Evolutionary conservation across 257 asterid genomes (phyloP), one percentile per base, ranked within the genome.

Genomic region (Buddleja alternifolia): DNA sequence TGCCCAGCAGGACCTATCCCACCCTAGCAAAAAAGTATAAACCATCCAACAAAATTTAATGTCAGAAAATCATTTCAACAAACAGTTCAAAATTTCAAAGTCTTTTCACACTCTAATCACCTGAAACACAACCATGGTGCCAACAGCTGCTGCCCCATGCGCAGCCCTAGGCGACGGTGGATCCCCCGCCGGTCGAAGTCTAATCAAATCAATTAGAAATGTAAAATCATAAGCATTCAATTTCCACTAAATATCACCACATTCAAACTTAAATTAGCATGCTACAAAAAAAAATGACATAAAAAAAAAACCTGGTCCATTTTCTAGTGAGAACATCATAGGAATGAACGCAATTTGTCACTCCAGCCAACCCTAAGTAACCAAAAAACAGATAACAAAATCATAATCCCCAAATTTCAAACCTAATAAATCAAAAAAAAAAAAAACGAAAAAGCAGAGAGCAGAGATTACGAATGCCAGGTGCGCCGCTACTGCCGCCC

Each of bases 121-220:
- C 99, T 94, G 99, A 85, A 94, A 89, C 66, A 83, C 99, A 68
- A 94, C 97, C 99, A 94, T 94, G 67, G 96, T 91, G 70, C 99
- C 99, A 62, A 94, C 99, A 15, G 97, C 92, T 12, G 97, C 95
- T 32, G 99, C 99, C 0, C 90, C 90, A 46, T 94, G 99, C 0
- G 97, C 99, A 57, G 99, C 99, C 78, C 99, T 86, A 3, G 97
- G 99, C 9, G 99, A 89, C n/a, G 99, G 99, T 4, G 99, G 99
- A 42, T 94, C 97, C 1, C 99, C 97, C 3, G 97, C 96, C 8
- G 99, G 99, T 21, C 83, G 89, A 48, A 94, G 83, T 75, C 99
- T 94, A 75, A 61, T 69, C 48, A 71, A 69, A 78, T 67, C 50
- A 59, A 62, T 42, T 8, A 46, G 62, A 4, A 20, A 32, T 24